Evolutionary conservation across 2,329 filamentous ascomycete species (phyloP), one percentile per base, ranked within the genome.

Genomic region (Sporothrix dimorphospora): DNA sequence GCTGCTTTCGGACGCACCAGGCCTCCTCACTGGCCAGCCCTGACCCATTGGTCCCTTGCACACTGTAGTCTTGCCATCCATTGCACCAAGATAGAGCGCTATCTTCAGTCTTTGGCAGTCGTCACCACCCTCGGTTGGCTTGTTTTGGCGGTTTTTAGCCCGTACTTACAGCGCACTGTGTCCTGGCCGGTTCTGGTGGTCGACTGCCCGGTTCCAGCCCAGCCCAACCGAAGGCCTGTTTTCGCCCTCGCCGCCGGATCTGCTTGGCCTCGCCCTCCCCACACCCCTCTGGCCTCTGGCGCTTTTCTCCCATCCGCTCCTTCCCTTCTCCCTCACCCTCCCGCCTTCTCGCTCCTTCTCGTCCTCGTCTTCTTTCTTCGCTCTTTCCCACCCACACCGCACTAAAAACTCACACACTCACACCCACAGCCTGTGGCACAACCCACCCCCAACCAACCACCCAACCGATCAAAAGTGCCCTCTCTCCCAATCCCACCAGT

Each of bases 391-490:
- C 71, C 53, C 71, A 72, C 63, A 55, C 51, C 66, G 49, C 49
- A 69, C 67, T 69, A 34, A 47, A 69, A 59, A 69, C 38, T 34
- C 61, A 65, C 40, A 42, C 61, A 65, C 63, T 51, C 63, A 49
- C 42, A 51, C 30, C 47, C 38, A 24, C 38, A n/a, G 42, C 57
- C 34, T n/a, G n/a, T n/a, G n/a, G n/a, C 53, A 34, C 53, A 19
- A 47, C 67, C 47, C 57, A 47, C 45, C 47, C 55, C 71, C 71
- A 63, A 69, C 65, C 63, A 55, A 57, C 51, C 19, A 42, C 68
- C 51, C 68, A 40, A 42, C 57, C 57, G 53, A 40, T 63, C 71
- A 70, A 72, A 72, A 70, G 67, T 72, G 66, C 71, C 45, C 51
- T 38, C 63, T 67, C 49, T 45, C 71, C 71, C 67, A 72, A 72